Percentiles rank a stretch among this genome's conserved stretches.
Evolutionary conservation across 2,329 filamentous ascomycete genomes (phyloP).

Genomic region (Colletotrichum sp.): DNA sequence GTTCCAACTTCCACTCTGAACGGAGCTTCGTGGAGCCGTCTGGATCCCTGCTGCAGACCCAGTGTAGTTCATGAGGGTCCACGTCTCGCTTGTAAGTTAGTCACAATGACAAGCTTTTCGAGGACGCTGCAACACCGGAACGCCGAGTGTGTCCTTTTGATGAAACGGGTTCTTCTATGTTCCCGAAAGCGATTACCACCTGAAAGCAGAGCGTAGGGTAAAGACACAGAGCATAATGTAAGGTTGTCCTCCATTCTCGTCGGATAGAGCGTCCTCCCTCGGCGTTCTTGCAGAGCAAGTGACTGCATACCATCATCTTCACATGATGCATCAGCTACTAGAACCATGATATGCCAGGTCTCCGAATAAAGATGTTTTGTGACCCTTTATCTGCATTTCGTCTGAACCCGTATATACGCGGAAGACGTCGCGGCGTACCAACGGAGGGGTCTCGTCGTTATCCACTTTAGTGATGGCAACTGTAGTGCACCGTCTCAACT

Average conservation of each 20-base stretch:
- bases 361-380: neutral
- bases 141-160: neutral
- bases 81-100: neutral
- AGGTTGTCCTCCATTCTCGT: neutral
- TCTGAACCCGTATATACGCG: fast-evolving
- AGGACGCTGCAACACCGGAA: neutral
- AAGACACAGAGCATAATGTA: neutral
- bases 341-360: neutral
- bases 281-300: neutral
- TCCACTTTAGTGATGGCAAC: neutral
- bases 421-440: neutral
- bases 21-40: neutral
- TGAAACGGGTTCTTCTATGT: neutral
- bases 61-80: neutral
- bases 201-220: neutral
- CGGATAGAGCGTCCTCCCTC: neutral
- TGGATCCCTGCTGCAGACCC: neutral
- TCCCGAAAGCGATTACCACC: neutral
- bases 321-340: neutral
- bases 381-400: neutral
- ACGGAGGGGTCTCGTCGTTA: neutral
- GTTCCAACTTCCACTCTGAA: neutral
- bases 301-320: neutral
- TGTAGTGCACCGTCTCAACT: neutral
- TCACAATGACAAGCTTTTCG: neutral